phyloP scores from a whole-genome alignment of 352 stramenopile species.

The Globisporangium sylvaticum region DNA sequence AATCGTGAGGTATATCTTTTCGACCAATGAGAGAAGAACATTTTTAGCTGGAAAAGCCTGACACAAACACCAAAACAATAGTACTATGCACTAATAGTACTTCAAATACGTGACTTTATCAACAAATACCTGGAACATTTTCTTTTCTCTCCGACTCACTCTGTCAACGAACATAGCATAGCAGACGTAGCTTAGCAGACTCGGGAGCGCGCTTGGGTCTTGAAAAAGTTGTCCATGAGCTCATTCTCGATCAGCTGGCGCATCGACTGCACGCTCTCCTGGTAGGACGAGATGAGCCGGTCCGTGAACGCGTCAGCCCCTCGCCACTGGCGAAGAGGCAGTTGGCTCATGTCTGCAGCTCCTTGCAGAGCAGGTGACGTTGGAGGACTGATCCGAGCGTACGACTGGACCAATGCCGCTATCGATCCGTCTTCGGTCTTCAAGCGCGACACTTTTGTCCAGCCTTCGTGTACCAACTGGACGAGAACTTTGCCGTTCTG shows the following conservation, averaged over 20 bases:
- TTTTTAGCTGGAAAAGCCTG: no score
- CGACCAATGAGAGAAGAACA: no score
- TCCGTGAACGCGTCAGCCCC: slow-evolving; percentile 28
- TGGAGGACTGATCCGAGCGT: slow-evolving; percentile 21
- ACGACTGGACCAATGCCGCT: slow-evolving; percentile 13
- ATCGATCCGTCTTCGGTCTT: background rate
- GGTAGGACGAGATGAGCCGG: slow-evolving; percentile 27
- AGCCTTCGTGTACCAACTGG: background rate
- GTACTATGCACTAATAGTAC: background rate
- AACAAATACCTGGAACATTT: no score
- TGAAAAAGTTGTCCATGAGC: slow-evolving; percentile 11
- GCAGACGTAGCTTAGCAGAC: no score
- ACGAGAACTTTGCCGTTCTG: background rate
- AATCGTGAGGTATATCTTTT: no score
- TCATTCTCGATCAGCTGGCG: slow-evolving; percentile 33
- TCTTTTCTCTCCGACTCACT: no score
- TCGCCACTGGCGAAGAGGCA: slow-evolving; percentile 19
- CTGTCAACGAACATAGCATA: no score
- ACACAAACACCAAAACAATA: no score
- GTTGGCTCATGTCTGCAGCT: background rate
- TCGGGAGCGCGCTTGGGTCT: background rate
- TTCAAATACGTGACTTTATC: no score
- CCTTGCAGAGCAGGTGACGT: slow-evolving; percentile 6
- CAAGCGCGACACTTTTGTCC: background rate
- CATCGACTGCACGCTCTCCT: slow-evolving; percentile 26